Conservation (phyloP, 768 basidiomycete species). For the Mycena capillaripes region DNA sequence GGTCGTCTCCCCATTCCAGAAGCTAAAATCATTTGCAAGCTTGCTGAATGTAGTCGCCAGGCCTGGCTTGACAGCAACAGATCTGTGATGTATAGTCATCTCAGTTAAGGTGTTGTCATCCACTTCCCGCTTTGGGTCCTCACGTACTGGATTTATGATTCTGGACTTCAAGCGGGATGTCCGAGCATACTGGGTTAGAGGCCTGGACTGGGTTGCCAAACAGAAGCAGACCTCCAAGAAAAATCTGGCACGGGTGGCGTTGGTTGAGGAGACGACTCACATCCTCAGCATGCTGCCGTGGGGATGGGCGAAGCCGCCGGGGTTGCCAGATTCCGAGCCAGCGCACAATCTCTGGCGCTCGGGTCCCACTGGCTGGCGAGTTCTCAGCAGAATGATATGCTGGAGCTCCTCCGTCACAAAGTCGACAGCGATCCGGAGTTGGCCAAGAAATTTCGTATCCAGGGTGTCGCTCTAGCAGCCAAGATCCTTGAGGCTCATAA, state of each 20-base stretch:
- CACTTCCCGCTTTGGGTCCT: constrained; percentile 23
- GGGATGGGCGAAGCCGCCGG: too few species aligned
- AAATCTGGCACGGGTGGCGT: too few species aligned
- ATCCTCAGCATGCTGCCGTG: too few species aligned
- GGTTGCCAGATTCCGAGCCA: constrained; percentile 11
- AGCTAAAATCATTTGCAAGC: constrained; percentile 8
- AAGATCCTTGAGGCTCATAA: constrained; percentile 14
- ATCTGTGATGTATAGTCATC: constrained; percentile 19
- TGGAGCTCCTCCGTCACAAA: constrained; percentile 17
- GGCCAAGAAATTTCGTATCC: neutral
- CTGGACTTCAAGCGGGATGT: constrained; percentile 21
- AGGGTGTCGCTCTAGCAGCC: neutral
- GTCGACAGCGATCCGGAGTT: too few species aligned
- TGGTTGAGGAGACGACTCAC: too few species aligned
- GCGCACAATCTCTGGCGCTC: constrained; percentile 11
- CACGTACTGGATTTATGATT: constrained; percentile 12
- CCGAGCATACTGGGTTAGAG: too few species aligned
- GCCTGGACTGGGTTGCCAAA: too few species aligned
- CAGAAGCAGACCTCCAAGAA: too few species aligned
- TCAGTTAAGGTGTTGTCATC: neutral
- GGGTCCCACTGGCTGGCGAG: constrained; percentile 15
- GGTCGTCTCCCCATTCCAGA: constrained; percentile 13
- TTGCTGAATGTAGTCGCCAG: constrained; percentile 4
- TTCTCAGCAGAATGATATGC: constrained; percentile 28
- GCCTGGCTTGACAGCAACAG: constrained; percentile 2